Conservation (phyloP, 2,329 filamentous ascomycete genomes). For the Penicillium psychrosexuale region DNA sequence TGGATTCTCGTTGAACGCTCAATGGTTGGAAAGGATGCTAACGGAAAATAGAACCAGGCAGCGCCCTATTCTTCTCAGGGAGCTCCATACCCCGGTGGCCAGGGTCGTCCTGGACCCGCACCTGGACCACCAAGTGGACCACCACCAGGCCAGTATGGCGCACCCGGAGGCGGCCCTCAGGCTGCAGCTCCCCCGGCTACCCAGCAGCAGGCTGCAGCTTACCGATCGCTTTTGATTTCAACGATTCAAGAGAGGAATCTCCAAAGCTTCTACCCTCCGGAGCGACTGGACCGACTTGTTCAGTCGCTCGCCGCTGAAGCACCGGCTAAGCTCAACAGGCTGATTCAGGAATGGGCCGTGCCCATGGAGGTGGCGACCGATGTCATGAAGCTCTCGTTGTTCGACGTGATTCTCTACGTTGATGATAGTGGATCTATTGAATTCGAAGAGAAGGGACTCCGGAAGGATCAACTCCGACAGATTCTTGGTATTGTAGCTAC, state of each 20-base stretch:
- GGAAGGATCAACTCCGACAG: conserved; percentile 64
- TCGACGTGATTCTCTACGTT: conserved; percentile 62
- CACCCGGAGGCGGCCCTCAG: conserved; percentile 23
- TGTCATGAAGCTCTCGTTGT: conserved; percentile 60
- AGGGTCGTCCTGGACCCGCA: conserved; percentile 25
- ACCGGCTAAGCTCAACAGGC: conserved; percentile 50
- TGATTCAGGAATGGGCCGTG: conserved; percentile 57
- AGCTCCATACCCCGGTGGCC: conserved; percentile 30
- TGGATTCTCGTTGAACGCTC: neutral
- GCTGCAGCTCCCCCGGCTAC: conserved; percentile 40
- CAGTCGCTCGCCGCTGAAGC: conserved; percentile 34
- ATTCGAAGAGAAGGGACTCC: conserved; percentile 64
- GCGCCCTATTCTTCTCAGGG: conserved; percentile 30
- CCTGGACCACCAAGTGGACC: conserved; percentile 26
- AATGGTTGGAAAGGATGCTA: conserved; percentile 4
- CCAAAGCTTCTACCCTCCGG: conserved; percentile 58
- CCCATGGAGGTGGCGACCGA: conserved; percentile 60
- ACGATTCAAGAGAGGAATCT: conserved; percentile 61
- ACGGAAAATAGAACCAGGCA: conserved; percentile 15
- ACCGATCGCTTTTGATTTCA: conserved; percentile 55
- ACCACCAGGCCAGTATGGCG: conserved; percentile 27
- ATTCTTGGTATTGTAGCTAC: conserved; percentile 63
- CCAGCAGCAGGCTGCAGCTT: conserved; percentile 52
- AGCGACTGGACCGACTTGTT: conserved; percentile 40
- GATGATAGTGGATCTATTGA: conserved; percentile 69